Evolutionary conservation across 2,329 filamentous ascomycete species (phyloP).

Genomic region (Teratosphaeria viscida): DNA sequence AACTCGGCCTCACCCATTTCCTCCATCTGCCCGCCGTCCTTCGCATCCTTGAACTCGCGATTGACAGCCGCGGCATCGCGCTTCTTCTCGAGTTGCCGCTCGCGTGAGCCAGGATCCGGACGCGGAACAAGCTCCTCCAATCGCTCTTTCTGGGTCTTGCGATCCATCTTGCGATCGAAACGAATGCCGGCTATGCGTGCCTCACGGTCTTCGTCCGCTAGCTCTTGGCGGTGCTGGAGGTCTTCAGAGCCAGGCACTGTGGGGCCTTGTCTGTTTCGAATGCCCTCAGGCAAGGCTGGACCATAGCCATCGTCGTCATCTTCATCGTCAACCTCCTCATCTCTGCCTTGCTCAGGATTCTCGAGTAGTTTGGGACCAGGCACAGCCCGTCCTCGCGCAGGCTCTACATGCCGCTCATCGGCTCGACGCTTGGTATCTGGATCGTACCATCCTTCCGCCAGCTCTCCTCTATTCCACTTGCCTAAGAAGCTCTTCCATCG

Average conservation of each 20-base stretch:
- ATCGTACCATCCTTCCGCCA: constrained; percentile 90
- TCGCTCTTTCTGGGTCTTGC: constrained; percentile 55
- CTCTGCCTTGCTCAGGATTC: constrained; percentile 13
- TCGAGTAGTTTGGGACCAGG: neutral
- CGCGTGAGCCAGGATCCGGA: constrained; percentile 70
- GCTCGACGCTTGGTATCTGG: constrained; percentile 55
- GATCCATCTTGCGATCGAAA: constrained; percentile 53
- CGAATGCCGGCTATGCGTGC: constrained; percentile 44
- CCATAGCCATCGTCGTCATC: constrained; percentile 49
- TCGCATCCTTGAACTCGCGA: constrained; percentile 57
- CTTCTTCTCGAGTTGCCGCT: constrained; percentile 80
- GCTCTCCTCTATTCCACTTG: constrained; percentile 84
- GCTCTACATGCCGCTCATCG: constrained; percentile 19
- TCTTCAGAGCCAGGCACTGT: constrained; percentile 64
- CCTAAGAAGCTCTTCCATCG: constrained; percentile 88
- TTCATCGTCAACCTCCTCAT: constrained; percentile 1
- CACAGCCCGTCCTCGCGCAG: neutral
- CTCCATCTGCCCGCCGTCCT: constrained; percentile 43
- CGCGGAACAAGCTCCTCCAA: constrained; percentile 75
- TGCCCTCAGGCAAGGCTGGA: constrained; percentile 37
- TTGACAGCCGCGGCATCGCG: constrained; percentile 61
- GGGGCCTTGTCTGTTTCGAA: constrained; percentile 34
- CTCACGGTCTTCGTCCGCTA: constrained; percentile 41
- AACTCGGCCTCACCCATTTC: constrained; percentile 65
- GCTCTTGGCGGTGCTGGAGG: constrained; percentile 49